Evolutionary conservation across 2,329 filamentous ascomycete genomes (phyloP).

Genomic region (Phialocephala subalpina): DNA sequence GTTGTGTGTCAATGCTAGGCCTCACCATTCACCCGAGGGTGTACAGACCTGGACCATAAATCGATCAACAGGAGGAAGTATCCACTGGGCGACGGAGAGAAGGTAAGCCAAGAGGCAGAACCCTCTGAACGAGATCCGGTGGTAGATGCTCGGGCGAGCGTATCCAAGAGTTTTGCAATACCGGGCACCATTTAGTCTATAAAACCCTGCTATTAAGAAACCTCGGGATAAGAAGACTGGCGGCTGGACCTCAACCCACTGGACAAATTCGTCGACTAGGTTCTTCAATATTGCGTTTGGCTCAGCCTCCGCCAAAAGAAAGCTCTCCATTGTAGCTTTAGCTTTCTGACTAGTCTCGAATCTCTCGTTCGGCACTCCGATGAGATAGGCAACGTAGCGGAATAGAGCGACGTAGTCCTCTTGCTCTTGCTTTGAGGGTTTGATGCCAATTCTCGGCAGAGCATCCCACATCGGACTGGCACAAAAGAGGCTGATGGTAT

Average conservation of each 20-base stretch:
- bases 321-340: constrained; percentile 20
- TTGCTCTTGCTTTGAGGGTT: constrained; percentile 1
- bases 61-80: constrained; percentile 12
- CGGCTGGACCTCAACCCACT: constrained; percentile 17
- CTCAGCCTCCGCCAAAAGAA: constrained; percentile 5
- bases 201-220: constrained; percentile 14
- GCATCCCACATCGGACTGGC: constrained; percentile 11
- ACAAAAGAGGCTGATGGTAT: constrained; percentile 15
- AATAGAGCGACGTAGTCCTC: constrained; percentile 21
- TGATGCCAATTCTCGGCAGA: constrained; percentile 16
- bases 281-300: constrained; percentile 10
- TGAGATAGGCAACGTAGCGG: constrained; percentile 20
- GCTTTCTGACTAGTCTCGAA: constrained; percentile 14
- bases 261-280: constrained; percentile 18
- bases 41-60: constrained; percentile 14
- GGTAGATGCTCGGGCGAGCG: neutral
- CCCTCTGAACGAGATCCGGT: constrained; percentile 9
- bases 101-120: constrained; percentile 4
- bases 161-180: constrained; percentile 13
- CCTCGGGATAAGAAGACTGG: constrained; percentile 13
- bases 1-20: too few species aligned
- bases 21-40: neutral
- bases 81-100: constrained; percentile 8
- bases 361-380: constrained; percentile 8
- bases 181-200: constrained; percentile 8